Evolutionary conservation across 306 rosid genomes (phyloP).

Genomic region (Spatholobus suberectus): DNA sequence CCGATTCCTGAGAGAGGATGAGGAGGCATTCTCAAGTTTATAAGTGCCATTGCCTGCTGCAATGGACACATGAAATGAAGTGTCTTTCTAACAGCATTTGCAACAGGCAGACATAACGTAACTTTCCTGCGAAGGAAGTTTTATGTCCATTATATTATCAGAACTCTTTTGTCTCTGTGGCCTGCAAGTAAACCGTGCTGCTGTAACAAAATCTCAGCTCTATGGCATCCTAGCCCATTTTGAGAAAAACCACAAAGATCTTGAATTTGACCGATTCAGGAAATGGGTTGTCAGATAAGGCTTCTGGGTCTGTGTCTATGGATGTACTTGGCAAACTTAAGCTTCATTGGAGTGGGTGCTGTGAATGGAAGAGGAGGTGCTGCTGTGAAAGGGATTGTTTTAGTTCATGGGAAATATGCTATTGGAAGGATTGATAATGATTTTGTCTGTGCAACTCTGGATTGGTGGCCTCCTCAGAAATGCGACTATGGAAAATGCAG

Average conservation of each 20-base stretch:
- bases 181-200: not conserved
- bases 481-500: slow-evolving; percentile 91
- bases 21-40: slow-evolving; percentile 3
- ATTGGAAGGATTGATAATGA: slow-evolving; percentile 80
- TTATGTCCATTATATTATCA: not conserved
- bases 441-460: slow-evolving; percentile 90
- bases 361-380: slow-evolving; percentile 35
- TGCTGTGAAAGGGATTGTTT: slow-evolving; percentile 55
- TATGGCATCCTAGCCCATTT: slow-evolving; percentile 34
- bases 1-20: not conserved
- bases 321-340: slow-evolving; percentile 48
- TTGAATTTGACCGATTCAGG: slow-evolving; percentile 39
- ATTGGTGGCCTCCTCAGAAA: slow-evolving; percentile 99
- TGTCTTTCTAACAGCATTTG: slow-evolving; percentile 39
- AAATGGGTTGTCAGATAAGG: slow-evolving; percentile 67
- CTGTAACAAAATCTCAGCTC: slow-evolving; percentile 7
- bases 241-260: slow-evolving; percentile 42
- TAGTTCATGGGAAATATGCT: slow-evolving; percentile 57
- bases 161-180: not conserved
- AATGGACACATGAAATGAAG: slow-evolving; percentile 38
- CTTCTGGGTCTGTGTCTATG: slow-evolving; percentile 59
- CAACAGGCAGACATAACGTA: slow-evolving; percentile 15
- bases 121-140: slow-evolving; percentile 38
- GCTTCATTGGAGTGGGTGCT: slow-evolving; percentile 46
- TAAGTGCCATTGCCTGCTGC: slow-evolving; percentile 32